Evolutionary conservation across 2,329 filamentous ascomycete species (phyloP), one percentile per base, ranked within the genome.

Genomic region (Phaeosphaeria sp.): DNA sequence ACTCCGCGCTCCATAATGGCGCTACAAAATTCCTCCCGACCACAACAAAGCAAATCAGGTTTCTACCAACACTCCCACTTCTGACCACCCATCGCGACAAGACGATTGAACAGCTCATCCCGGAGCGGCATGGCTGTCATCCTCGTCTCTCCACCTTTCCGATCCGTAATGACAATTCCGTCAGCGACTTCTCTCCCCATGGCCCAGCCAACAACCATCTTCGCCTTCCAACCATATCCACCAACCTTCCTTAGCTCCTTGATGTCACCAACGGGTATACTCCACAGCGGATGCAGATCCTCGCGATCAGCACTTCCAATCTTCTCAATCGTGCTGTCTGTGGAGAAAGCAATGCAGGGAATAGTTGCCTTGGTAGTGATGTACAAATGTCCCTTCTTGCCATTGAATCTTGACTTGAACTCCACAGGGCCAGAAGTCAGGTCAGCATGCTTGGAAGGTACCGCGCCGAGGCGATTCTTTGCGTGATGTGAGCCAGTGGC

Each of bases 201-300:
- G 0, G 90, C 88, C 91, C 92, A 92, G 0, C 91, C 91, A 0
- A 95, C 90, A 1, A 95, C 84, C 49, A 95, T 78, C 79, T 92
- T 94, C 1, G 88, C 87, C 78, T 95, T 96, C 91, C 91, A 96
- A 0, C 91, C 91, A 36, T 93, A 81, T 0, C 92, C 92, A 4
- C 92, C 91, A 1, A 93, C 80, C 78, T 96, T 96, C 74, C 88
- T 90, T 52, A 96, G 71, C 74, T 93, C 91, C 50, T 75, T 79
- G 46, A 96, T 89, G 17, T 94, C 89, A 0, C 83, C 83, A 3
- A 95, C 84, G 0, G 90, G 83, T 0, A 95, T 81, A 6, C 84
- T 88, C 86, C 91, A 96, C 0, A 86, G 75, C 0, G 90, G 87
- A 56, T 84, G 79, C 22, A 83, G 65, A 42, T 85, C 81, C 57